Conservation (phyloP, 2,329 filamentous ascomycete genomes). For the Alternaria triticina region DNA sequence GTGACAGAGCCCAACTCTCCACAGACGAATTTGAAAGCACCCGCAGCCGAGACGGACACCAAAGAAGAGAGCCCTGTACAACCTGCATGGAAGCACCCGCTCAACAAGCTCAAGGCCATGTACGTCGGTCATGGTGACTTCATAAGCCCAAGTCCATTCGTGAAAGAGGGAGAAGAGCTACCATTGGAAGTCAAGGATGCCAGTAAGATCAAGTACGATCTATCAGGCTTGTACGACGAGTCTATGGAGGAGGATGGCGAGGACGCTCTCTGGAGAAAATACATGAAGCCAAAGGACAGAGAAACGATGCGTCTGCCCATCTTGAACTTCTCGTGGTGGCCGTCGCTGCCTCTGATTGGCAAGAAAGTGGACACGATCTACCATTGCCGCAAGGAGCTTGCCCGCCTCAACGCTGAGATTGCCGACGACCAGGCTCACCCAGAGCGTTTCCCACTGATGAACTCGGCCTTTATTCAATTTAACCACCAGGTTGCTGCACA, state of each 20-base stretch:
- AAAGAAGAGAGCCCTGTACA: constrained; percentile 21
- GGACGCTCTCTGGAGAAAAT: constrained; percentile 75
- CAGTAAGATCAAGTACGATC: constrained; percentile 40
- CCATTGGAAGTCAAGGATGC: constrained; percentile 37
- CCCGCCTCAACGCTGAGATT: constrained; percentile 88
- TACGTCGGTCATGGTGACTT: constrained; percentile 36
- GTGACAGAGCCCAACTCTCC: constrained; percentile 33
- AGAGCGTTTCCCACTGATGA: constrained; percentile 89
- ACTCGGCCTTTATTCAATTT: constrained; percentile 97
- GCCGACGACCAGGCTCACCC: constrained; percentile 86
- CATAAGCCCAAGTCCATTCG: constrained; percentile 55
- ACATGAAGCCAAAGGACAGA: constrained; percentile 79
- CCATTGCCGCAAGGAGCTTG: constrained; percentile 84
- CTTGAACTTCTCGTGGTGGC: constrained; percentile 68
- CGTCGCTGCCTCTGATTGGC: constrained; percentile 77
- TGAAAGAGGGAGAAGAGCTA: constrained; percentile 46
- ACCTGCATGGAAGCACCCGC: constrained; percentile 22
- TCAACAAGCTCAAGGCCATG: constrained; percentile 34
- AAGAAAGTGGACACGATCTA: constrained; percentile 96
- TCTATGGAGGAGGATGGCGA: constrained; percentile 39
- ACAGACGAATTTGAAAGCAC: constrained; percentile 21
- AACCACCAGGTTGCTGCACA: constrained; percentile 97
- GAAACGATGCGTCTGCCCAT: constrained; percentile 80
- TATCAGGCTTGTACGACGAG: constrained; percentile 39
- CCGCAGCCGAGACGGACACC: constrained; percentile 21